Conservation (phyloP, 768 basidiomycete species). For the Panaeolus papilionaceus region DNA sequence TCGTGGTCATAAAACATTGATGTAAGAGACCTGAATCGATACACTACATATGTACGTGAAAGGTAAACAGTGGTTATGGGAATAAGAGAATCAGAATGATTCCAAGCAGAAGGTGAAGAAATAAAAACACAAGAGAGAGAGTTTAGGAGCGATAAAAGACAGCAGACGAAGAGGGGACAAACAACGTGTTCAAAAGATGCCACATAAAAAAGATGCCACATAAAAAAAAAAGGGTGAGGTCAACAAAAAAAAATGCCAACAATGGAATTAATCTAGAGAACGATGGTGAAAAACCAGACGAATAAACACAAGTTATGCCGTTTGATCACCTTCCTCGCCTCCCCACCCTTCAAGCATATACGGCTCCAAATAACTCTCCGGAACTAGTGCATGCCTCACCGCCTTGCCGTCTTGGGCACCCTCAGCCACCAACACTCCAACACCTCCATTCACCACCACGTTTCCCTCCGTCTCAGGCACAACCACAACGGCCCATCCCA, state of each 20-base stretch:
- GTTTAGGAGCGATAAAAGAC: neutral
- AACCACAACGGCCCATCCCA: conserved; percentile 81
- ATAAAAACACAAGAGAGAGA: neutral
- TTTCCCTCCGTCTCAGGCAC: conserved; percentile 29
- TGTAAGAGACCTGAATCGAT: neutral
- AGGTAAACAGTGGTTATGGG: neutral
- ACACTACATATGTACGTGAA: conserved; percentile 6
- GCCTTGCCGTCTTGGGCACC: conserved; percentile 24
- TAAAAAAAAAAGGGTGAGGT: neutral
- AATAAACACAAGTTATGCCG: neutral
- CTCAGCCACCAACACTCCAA: conserved; percentile 21
- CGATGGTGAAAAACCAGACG: neutral
- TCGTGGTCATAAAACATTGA: neutral
- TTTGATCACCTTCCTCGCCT: conserved; percentile 29
- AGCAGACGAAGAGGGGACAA: neutral
- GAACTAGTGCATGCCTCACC: conserved; percentile 70
- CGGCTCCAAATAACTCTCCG: conserved; percentile 77
- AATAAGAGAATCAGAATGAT: neutral
- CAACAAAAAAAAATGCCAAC: conserved; percentile 3
- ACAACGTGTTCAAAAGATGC: neutral
- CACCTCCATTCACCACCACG: conserved; percentile 18
- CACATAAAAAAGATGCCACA: neutral
- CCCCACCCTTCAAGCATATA: conserved; percentile 50
- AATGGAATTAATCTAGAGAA: neutral
- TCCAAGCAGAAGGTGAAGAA: neutral